phyloP scores from a whole-genome alignment of 495 filamentous ascomycete genomes.

The Penicillium cinerascens region DNA sequence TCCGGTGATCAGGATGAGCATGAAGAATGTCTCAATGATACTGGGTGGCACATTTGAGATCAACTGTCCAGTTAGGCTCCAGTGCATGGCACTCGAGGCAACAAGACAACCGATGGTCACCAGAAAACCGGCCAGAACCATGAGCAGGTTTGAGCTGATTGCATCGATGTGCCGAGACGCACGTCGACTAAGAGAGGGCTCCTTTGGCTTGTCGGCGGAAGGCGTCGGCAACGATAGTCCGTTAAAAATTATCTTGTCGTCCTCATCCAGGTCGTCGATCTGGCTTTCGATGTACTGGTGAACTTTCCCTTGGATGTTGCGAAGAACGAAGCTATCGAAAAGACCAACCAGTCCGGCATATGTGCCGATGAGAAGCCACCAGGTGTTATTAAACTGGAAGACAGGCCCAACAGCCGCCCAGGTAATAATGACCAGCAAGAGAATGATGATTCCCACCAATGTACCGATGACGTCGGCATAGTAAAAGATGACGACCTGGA shows the following conservation, averaged over 20 bases:
- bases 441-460: constrained; percentile 28
- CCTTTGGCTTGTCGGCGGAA: background rate
- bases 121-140: constrained; percentile 21
- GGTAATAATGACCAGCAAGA: constrained; percentile 22
- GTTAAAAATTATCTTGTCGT: constrained; percentile 21
- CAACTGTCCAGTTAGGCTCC: constrained; percentile 37
- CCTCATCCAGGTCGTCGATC: constrained; percentile 12
- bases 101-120: constrained; percentile 26
- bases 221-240: constrained; percentile 6
- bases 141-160: constrained; percentile 22
- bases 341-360: constrained; percentile 40
- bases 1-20: constrained; percentile 37
- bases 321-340: constrained; percentile 37
- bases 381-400: constrained; percentile 31
- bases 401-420: constrained; percentile 31
- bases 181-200: constrained; percentile 13
- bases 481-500: constrained; percentile 29
- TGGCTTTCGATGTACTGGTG: constrained; percentile 28
- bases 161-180: constrained; percentile 21
- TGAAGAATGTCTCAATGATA: constrained; percentile 39
- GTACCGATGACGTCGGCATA: constrained; percentile 38
- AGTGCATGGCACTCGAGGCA: constrained; percentile 32
- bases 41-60: constrained; percentile 40
- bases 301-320: constrained; percentile 33
- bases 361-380: constrained; percentile 42